phyloP scores from a whole-genome alignment of 2,329 filamentous ascomycete genomes.

The Dactylonectria macrodidyma region DNA sequence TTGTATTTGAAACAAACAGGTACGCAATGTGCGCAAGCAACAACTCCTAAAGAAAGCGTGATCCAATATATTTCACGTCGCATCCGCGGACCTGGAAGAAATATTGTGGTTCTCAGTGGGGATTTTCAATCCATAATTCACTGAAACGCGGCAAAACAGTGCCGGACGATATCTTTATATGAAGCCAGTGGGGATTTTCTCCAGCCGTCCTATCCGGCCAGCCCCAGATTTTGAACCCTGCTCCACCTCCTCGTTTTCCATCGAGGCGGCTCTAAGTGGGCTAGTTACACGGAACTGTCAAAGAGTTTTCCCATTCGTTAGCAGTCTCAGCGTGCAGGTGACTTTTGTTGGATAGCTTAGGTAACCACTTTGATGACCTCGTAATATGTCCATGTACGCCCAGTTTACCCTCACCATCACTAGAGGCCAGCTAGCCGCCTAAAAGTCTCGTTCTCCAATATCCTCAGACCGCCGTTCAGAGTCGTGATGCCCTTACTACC shows the following conservation, averaged over 20 bases:
- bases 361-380: too few relatives aligned
- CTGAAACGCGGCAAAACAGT: neutral
- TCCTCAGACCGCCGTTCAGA: slow-evolving; percentile 29
- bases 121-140: neutral
- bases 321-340: too few relatives aligned
- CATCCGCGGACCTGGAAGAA: neutral
- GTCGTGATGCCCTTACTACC: slow-evolving; percentile 22
- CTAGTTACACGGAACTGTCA: too few relatives aligned
- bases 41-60: neutral
- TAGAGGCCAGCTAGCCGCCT: slow-evolving; percentile 6
- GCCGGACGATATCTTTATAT: slow-evolving; percentile 14
- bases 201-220: slow-evolving; percentile 22
- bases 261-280: too few relatives aligned
- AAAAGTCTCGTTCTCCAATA: slow-evolving; percentile 38
- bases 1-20: slow-evolving; percentile 1
- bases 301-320: too few relatives aligned
- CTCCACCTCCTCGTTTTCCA: neutral
- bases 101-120: slow-evolving; percentile 1
- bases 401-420: neutral
- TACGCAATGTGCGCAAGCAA: slow-evolving; percentile 1
- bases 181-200: slow-evolving; percentile 20
- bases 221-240: neutral
- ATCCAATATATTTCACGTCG: slow-evolving; percentile 5
- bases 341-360: too few relatives aligned
- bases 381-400: too few relatives aligned